Base-by-base conservation (phyloP, 768 basidiomycete genomes). In the Kwoniella dejecticola region DNA sequence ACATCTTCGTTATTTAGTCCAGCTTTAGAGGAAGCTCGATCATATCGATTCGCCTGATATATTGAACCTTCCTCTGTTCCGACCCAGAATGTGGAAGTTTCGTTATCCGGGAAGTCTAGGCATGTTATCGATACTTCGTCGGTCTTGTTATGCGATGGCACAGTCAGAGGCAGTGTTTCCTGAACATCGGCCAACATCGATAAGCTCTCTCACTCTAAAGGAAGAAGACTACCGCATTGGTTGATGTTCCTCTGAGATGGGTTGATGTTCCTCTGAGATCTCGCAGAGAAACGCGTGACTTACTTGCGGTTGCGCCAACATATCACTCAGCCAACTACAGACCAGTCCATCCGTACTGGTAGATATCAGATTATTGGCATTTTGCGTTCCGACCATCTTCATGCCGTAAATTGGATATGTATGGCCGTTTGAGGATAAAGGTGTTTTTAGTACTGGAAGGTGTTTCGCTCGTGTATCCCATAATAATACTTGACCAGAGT, bases 391-490 rank as follows among this genome's bases (percentile, higher is more conserved):
- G 17, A 98, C 90, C 88, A 97, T 92, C 68, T 90, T 88, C 88
- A 99, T 96, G 0, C 91, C 90, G 81, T 99, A 99, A 38, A 99
- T 91, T 0, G 96, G 96, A 79, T 99, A 95, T 3, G 96, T 98
- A 76, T 99, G 96, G 0, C 96, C 96, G 27, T 91, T 87, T 1
- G 94, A 91, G 15, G 94, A 96, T 40, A 98, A 80, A 0, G 96
- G 96, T 4, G 96, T 96, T 81, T 98, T 99, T 49, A 97, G 82
- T 2, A 98, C 92, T 0, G 96, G 96, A 1, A 97, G 82, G 76
- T 96, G 92, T 76, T 95, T 95, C 1, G 94, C 91, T 47, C 96
- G 87, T 7, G 94, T 98, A 74, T 99, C 96, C 96, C 96, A 99
- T 0, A 98, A 84, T 26, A 99, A 82, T 63, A 99, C 94, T 80